A percentile compares a stretch with the other conserved stretches of the same genome.
These are phyloP conservation scores for Zalerion maritima DNA, from an alignment of 495 filamentous ascomycete species.

Conservation along the genomic window DNA sequence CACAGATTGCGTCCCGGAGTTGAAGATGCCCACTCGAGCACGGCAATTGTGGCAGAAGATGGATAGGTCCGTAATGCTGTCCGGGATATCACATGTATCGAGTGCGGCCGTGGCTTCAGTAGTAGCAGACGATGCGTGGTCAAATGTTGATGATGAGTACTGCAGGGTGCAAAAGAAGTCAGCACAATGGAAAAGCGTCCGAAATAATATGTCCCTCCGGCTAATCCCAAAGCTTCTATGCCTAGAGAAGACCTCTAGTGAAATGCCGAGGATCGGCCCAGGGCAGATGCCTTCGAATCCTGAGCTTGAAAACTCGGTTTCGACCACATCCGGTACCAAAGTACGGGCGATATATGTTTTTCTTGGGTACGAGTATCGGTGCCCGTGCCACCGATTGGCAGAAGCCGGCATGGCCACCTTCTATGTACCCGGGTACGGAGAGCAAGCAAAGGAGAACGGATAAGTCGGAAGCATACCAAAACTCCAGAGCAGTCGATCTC, in stretches of 20 bases:
- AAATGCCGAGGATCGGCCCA: slow-evolving; percentile 31
- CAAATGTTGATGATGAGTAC: slow-evolving; percentile 4
- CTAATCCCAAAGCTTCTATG: slow-evolving; percentile 35
- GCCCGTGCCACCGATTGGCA: slow-evolving; percentile 46
- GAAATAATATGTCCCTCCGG: slow-evolving; percentile 42
- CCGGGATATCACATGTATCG: slow-evolving; percentile 14
- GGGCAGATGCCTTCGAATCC: slow-evolving; percentile 15
- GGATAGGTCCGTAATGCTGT: slow-evolving; percentile 22
- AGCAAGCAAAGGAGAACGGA: slow-evolving; percentile 5
- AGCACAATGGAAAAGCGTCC: slow-evolving; percentile 26
- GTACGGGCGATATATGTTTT: slow-evolving; percentile 26
- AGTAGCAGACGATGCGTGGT: slow-evolving; percentile 7
- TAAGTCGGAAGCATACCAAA: slow-evolving; percentile 39
- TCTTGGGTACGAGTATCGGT: slow-evolving; percentile 94
- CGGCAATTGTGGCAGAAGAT: slow-evolving; percentile 25
- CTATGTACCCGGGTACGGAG: slow-evolving; percentile 52
- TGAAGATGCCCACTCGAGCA: slow-evolving; percentile 36
- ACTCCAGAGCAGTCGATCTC: slow-evolving; percentile 46
- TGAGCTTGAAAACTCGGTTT: slow-evolving; percentile 14
- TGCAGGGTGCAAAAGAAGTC: slow-evolving; percentile 35
- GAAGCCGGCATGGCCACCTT: slow-evolving; percentile 57
- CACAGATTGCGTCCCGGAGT: slow-evolving; percentile 24
- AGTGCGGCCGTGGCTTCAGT: slow-evolving; percentile 1
- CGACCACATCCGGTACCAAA: slow-evolving; percentile 9
- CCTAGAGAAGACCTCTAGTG: slow-evolving; percentile 33